A percentile compares a stretch with the other conserved stretches of the same genome.
Conservation (phyloP, 176 grass and related monocot species). For the Coix lacrymajobi region DNA sequence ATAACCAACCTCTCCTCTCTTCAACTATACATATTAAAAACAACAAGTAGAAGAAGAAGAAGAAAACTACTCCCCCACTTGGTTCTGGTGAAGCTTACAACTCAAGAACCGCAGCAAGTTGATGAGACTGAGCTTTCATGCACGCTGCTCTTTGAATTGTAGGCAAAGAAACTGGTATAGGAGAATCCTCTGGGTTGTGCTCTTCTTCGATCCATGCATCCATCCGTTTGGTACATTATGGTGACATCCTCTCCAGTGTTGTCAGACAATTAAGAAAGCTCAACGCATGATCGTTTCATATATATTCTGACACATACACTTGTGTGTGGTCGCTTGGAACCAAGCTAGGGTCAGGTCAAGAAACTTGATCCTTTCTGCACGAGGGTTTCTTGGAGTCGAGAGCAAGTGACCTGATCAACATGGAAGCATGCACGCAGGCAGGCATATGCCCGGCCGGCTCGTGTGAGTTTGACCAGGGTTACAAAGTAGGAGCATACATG, state of each 20-base stretch:
- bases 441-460: no score
- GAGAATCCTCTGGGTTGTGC: conserved; percentile 3
- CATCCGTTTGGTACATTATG: conserved; percentile 22
- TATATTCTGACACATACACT: background rate
- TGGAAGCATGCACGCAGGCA: background rate
- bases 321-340: background rate
- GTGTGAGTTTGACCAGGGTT: background rate
- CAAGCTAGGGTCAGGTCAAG: background rate
- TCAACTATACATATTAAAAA: background rate
- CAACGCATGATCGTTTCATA: conserved; percentile 8
- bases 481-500: background rate
- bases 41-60: background rate
- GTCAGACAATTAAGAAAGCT: conserved; percentile 18
- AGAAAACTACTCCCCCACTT: background rate
- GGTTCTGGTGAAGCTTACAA: background rate
- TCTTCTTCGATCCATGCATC: background rate
- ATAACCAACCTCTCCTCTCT: background rate
- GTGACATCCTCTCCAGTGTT: background rate
- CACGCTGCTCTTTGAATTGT: conserved; percentile 26
- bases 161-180: conserved; percentile 15
- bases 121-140: conserved; percentile 37
- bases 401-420: conserved; percentile 19
- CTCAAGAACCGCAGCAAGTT: background rate
- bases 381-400: background rate
- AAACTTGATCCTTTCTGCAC: background rate